Conservation (phyloP, 2,329 filamentous ascomycete species). For the Byssothecium circinans region DNA sequence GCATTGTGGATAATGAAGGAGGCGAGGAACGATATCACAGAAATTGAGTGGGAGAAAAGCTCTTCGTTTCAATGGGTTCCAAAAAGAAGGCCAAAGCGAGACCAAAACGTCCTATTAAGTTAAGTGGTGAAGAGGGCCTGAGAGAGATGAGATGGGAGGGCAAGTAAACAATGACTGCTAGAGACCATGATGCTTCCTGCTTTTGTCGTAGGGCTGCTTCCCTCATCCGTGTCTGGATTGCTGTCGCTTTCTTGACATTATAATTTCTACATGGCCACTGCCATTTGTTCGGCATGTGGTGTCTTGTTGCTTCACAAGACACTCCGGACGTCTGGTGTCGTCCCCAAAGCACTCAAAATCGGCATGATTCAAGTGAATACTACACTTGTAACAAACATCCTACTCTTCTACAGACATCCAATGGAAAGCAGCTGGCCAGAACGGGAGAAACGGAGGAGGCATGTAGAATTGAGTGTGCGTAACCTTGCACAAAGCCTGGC, state of each 20-base stretch:
- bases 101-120: background rate
- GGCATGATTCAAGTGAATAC: too few species aligned
- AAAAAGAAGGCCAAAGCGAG: slow-evolving; percentile 18
- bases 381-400: too few species aligned
- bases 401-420: background rate
- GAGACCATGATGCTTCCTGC: background rate
- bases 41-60: background rate
- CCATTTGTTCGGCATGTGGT: too few species aligned
- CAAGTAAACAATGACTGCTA: background rate
- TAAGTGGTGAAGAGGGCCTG: background rate
- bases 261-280: background rate
- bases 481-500: slow-evolving; percentile 17
- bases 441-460: background rate
- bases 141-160: background rate
- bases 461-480: slow-evolving; percentile 22
- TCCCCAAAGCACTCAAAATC: too few species aligned
- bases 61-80: background rate
- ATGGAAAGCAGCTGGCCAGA: background rate
- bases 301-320: too few species aligned
- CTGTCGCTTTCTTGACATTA: too few species aligned
- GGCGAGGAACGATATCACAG: background rate
- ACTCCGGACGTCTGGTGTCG: too few species aligned
- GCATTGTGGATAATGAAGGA: slow-evolving; percentile 25
- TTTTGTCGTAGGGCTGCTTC: background rate
- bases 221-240: too few species aligned